A percentile compares a stretch with the other conserved stretches of the same genome.
Conservation (phyloP, 2,329 filamentous ascomycete species). For the Alternaria triticimaculans region DNA sequence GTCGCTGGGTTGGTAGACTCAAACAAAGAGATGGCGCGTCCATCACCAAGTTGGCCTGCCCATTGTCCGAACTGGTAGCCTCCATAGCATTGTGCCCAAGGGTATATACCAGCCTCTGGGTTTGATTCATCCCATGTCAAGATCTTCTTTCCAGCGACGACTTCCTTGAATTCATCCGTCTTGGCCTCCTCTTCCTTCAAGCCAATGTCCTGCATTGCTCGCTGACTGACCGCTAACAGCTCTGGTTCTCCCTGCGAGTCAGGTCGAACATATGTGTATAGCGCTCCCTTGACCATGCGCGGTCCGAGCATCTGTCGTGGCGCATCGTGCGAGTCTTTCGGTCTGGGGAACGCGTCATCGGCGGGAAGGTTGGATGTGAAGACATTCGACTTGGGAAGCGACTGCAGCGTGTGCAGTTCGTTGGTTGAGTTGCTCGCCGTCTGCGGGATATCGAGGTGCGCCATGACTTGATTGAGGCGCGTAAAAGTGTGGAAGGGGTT, state of each 20-base stretch:
- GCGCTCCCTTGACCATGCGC: conserved; percentile 80
- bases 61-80: conserved; percentile 77
- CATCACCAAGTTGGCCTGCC: conserved; percentile 95
- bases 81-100: conserved; percentile 98
- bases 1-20: conserved; percentile 80
- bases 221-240: conserved; percentile 78
- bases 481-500: conserved; percentile 20
- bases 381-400: conserved; percentile 68
- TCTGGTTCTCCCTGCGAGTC: conserved; percentile 75
- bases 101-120: conserved; percentile 70
- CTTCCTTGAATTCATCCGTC: conserved; percentile 75
- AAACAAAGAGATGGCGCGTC: conserved; percentile 91
- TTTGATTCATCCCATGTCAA: conserved; percentile 75
- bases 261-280: conserved; percentile 91
- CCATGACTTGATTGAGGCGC: conserved; percentile 55
- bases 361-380: conserved; percentile 74
- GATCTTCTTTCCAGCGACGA: conserved; percentile 83
- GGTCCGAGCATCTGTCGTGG: conserved; percentile 79
- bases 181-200: conserved; percentile 71
- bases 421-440: conserved; percentile 15
- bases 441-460: conserved; percentile 48
- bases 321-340: conserved; percentile 79
- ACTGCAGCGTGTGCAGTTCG: conserved; percentile 49
- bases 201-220: conserved; percentile 81
- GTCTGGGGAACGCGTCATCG: conserved; percentile 80